Base-by-base conservation (phyloP, 305 asterid species). In the Coffea humblotiana region DNA sequence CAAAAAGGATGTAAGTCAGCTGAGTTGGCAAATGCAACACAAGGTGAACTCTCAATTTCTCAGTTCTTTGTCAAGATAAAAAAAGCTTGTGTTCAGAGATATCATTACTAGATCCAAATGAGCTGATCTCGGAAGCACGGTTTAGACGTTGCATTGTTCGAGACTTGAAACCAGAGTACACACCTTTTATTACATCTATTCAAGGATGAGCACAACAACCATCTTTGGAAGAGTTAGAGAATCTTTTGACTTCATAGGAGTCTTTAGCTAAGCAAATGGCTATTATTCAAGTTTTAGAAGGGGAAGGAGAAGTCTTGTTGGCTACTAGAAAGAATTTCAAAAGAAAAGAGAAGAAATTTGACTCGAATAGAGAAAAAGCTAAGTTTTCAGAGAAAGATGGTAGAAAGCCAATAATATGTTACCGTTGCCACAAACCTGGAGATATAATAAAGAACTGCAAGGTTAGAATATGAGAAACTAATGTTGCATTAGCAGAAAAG, bases 361-460 rank as follows among this genome's bases (percentile, higher is more conserved):
- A 0, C 0, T 2, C 35, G 0, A 3, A 2, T 3, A 11, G 4
- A 25, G 12, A 0, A 9, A 13, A 0, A 8, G 15, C 2, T 8
- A 13, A 61, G 13, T 1, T 29, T 61, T 8, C 32, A 7, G 14
- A 61, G 13, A 7, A 61, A 8, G 15, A 4, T 64, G 5, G 6
- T 2, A 64, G 7, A 7, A 64, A 64, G 19, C 2, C 0, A 11
- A 12, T 64, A 0, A 64, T 3, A 2, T 64, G 69, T 18, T 9
- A 64, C 3, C 2, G 8, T 1, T 25, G 69, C 27, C 40, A 11
- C 19, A 64, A 12, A 64, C 18, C 1, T 11, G 40, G 69, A 10
- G 40, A 25, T 12, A 27, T 64, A 0, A 64, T 25, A 4, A 64
- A 3, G 4, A 10, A 64, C 1, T 64, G 40, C 27, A 37, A 0